Evolutionary conservation across 345 rosid species (phyloP).

Genomic region (Nephelium lappaceum): DNA sequence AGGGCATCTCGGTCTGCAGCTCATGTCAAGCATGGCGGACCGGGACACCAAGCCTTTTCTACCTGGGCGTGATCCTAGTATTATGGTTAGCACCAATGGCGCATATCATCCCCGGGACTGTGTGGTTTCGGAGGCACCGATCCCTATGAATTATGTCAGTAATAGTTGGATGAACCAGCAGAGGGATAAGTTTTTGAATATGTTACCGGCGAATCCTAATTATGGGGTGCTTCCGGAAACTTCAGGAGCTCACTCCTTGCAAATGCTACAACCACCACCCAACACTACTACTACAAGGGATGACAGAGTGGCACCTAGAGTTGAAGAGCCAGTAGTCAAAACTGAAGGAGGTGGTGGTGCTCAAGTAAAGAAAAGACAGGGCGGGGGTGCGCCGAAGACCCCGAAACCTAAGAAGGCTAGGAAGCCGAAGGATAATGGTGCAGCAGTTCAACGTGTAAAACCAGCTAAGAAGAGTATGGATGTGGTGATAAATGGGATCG

Average conservation of each 20-base stretch:
- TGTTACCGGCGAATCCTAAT: slow-evolving; percentile 51
- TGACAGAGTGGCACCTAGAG: slow-evolving; percentile 46
- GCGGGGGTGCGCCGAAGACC: slow-evolving; percentile 46
- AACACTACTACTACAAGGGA: slow-evolving; percentile 44
- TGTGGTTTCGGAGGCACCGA: slow-evolving; percentile 51
- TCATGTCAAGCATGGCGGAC: slow-evolving; percentile 71
- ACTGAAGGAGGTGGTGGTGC: slow-evolving; percentile 39
- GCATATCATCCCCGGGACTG: slow-evolving; percentile 62
- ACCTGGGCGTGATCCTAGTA: slow-evolving; percentile 68
- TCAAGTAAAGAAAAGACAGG: slow-evolving; percentile 70
- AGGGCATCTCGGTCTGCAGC: slow-evolving; percentile 75
- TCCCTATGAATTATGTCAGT: slow-evolving; percentile 64
- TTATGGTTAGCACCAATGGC: slow-evolving; percentile 57
- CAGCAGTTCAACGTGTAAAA: slow-evolving; percentile 58
- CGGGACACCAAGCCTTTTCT: slow-evolving; percentile 70
- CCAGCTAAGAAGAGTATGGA: slow-evolving; percentile 83
- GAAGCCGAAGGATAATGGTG: slow-evolving; percentile 68
- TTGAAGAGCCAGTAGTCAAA: slow-evolving; percentile 48
- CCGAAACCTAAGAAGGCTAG: slow-evolving; percentile 79
- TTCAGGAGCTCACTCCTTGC: slow-evolving; percentile 64
- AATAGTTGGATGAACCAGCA: slow-evolving; percentile 70
- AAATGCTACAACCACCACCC: slow-evolving; percentile 60
- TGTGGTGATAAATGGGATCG: slow-evolving; percentile 78
- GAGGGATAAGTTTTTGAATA: slow-evolving; percentile 70
- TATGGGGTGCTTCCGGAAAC: slow-evolving; percentile 63